A percentile compares a stretch with the other conserved stretches of the same genome.
Conservation (phyloP, 2,329 filamentous ascomycete genomes). For the Pseudocercospora crystallina region DNA sequence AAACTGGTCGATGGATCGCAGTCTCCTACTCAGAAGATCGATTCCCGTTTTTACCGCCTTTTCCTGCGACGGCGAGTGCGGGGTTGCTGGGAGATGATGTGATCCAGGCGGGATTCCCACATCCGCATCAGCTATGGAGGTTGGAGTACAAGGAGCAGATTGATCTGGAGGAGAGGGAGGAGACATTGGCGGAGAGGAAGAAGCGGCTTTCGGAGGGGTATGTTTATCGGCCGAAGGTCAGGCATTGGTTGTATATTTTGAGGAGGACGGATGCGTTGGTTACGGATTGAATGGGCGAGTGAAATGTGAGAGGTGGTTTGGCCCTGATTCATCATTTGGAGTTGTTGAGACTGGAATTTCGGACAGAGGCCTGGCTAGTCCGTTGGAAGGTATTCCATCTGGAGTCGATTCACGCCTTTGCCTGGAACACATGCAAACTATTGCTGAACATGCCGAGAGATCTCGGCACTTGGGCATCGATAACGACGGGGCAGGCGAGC, state of each 20-base stretch:
- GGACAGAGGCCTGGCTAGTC: too few relatives aligned
- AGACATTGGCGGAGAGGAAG: constrained; percentile 29
- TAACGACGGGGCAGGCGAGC: too few relatives aligned
- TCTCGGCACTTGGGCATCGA: too few relatives aligned
- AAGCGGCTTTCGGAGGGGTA: constrained; percentile 18
- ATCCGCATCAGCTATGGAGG: constrained; percentile 40
- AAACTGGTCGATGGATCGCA: constrained; percentile 39
- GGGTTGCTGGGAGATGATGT: constrained; percentile 29
- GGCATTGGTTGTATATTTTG: constrained; percentile 42
- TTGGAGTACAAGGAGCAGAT: constrained; percentile 35
- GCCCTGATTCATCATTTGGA: too few relatives aligned
- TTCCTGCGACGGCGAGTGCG: constrained; percentile 17
- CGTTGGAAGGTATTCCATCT: too few relatives aligned
- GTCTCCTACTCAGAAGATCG: constrained; percentile 42
- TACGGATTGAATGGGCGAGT: constrained; percentile 18
- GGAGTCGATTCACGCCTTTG: too few relatives aligned
- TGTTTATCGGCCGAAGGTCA: constrained; percentile 38
- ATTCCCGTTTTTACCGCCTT: constrained; percentile 37
- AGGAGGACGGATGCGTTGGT: constrained; percentile 34
- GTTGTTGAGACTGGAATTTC: too few relatives aligned
- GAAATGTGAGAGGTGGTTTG: too few relatives aligned
- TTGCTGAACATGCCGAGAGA: too few relatives aligned
- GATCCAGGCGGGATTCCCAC: constrained; percentile 36
- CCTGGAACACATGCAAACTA: too few relatives aligned
- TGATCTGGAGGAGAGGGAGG: constrained; percentile 22